These are phyloP conservation scores for Eurotiales sp. DNA, from an alignment of 2,329 filamentous ascomycete species.

Conservation along the genomic window DNA sequence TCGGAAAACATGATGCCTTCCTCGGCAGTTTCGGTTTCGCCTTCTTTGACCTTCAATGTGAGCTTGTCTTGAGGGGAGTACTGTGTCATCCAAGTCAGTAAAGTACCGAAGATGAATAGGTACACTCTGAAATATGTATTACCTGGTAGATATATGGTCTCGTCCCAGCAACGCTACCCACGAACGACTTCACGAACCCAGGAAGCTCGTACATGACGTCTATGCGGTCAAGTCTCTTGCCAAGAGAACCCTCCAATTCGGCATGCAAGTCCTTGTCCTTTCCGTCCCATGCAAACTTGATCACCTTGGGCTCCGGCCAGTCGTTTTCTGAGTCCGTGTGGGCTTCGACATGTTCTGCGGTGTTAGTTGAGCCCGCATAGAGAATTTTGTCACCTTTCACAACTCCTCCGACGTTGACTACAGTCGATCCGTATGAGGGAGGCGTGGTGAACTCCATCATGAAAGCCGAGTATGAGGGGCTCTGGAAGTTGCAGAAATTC, in stretches of 20 bases:
- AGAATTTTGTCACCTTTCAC: conserved; percentile 77
- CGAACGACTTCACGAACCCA: conserved; percentile 90
- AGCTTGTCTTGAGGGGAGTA: conserved; percentile 65
- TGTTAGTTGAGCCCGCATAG: conserved; percentile 63
- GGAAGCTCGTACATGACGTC: conserved; percentile 97
- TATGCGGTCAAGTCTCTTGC: conserved; percentile 70
- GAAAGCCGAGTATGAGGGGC: conserved; percentile 77
- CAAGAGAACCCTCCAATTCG: conserved; percentile 65
- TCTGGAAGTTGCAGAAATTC: conserved; percentile 93
- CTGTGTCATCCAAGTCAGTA: conserved; percentile 46
- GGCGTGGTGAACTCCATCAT: conserved; percentile 97
- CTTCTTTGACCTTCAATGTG: conserved; percentile 77
- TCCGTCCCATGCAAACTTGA: conserved; percentile 75
- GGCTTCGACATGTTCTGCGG: conserved; percentile 64
- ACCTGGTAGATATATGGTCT: conserved; percentile 98
- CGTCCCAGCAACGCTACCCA: conserved; percentile 81
- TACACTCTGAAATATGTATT: conserved; percentile 14
- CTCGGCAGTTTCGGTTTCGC: conserved; percentile 73
- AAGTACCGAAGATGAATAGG: not conserved
- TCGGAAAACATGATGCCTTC: conserved; percentile 78
- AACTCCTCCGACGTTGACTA: conserved; percentile 78
- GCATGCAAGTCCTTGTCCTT: conserved; percentile 66
- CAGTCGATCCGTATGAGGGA: conserved; percentile 81
- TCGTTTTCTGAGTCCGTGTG: conserved; percentile 72
- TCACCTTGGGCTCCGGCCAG: conserved; percentile 80